These are phyloP conservation scores for Ambispora gerdemannii DNA, from an alignment of 192 early-diverging fungal species.

Conservation along the genomic window DNA sequence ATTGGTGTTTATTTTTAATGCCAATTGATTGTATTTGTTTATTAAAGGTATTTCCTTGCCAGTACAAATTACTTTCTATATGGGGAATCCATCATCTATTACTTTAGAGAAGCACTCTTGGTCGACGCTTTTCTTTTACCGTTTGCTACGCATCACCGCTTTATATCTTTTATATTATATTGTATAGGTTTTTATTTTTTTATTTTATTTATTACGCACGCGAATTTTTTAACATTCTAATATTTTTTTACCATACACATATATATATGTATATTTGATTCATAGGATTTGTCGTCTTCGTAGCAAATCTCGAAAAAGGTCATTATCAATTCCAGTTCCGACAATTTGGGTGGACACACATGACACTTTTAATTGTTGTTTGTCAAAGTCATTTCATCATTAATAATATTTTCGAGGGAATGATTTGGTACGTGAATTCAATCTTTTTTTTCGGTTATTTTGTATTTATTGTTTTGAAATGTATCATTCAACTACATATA, in stretches of 20 bases:
- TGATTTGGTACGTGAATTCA: constrained; percentile 70
- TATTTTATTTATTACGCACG: too few relatives aligned
- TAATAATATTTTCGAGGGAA: constrained; percentile 96
- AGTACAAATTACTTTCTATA: constrained; percentile 93
- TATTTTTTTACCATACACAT: too few relatives aligned
- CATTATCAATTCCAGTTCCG: constrained; percentile 94
- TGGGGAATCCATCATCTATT: constrained; percentile 88
- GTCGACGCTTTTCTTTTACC: constrained; percentile 80
- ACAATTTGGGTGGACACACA: constrained; percentile 97
- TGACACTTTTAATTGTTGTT: constrained; percentile 90
- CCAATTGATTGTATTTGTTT: too few relatives aligned
- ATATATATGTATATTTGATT: not conserved
- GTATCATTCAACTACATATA: not conserved
- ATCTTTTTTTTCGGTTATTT: not conserved
- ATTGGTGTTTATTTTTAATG: too few relatives aligned
- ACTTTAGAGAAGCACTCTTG: constrained; percentile 78
- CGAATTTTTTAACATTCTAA: too few relatives aligned
- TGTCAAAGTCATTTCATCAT: constrained; percentile 93
- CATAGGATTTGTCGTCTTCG: constrained; percentile 85
- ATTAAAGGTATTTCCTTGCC: constrained; percentile 86
- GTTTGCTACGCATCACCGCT: constrained; percentile 89
- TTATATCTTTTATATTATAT: constrained; percentile 91
- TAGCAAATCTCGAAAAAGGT: constrained; percentile 87
- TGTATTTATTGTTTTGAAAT: not conserved
- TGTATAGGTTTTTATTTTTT: constrained; percentile 59